Evolutionary conservation across 768 basidiomycete genomes (phyloP).

Genomic region (Amanita brunnescens): DNA sequence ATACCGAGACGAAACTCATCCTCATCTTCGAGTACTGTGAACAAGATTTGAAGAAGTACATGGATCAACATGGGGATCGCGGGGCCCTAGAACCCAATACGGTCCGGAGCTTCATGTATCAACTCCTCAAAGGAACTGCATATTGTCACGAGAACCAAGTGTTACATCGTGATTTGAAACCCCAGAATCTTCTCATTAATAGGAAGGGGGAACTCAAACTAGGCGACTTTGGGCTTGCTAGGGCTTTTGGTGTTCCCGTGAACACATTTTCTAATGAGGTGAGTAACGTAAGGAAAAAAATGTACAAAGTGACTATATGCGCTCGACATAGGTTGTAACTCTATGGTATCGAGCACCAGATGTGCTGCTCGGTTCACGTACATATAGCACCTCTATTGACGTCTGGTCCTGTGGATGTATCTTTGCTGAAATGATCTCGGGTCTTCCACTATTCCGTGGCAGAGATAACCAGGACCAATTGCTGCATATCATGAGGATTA

Average conservation of each 20-base stretch:
- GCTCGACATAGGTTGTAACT: slow-evolving; percentile 71
- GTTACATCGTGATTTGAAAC: slow-evolving; percentile 94
- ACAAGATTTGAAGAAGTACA: slow-evolving; percentile 97
- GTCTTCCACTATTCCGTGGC: slow-evolving; percentile 93
- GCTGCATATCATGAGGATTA: slow-evolving; percentile 94
- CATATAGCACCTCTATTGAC: slow-evolving; percentile 97
- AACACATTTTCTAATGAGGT: slow-evolving; percentile 99
- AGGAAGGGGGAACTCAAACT: slow-evolving; percentile 94
- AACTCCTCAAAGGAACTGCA: slow-evolving; percentile 92
- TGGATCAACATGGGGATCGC: slow-evolving; percentile 96
- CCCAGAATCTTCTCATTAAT: slow-evolving; percentile 97
- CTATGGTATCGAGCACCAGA: slow-evolving; percentile 99
- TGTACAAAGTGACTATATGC: neutral
- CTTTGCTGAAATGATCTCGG: slow-evolving; percentile 99
- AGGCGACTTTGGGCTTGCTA: slow-evolving; percentile 94
- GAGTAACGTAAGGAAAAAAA: slow-evolving; percentile 4
- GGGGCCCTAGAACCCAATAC: slow-evolving; percentile 87
- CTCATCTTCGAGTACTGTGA: slow-evolving; percentile 99
- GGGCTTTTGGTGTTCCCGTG: slow-evolving; percentile 97
- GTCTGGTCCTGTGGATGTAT: slow-evolving; percentile 99
- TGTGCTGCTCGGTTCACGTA: slow-evolving; percentile 91
- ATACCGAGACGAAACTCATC: slow-evolving; percentile 96
- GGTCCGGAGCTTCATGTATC: slow-evolving; percentile 96
- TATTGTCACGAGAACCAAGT: slow-evolving; percentile 99
- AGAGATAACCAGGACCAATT: slow-evolving; percentile 97